Conservation (phyloP, 805 yeast genomes). For the Priceomyces fermenticarens region DNA sequence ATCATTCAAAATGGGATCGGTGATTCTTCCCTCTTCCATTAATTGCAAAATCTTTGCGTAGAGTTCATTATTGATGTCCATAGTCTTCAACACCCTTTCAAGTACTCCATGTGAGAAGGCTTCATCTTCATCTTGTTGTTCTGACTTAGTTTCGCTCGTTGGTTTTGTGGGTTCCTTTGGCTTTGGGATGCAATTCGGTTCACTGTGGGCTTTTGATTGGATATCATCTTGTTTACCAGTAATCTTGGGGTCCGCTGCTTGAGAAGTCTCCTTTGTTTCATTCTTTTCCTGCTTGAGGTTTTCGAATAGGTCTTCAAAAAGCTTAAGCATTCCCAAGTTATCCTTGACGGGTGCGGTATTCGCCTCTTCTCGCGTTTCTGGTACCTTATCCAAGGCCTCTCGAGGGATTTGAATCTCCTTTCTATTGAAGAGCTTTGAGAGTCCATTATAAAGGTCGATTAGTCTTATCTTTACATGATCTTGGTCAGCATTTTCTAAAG, state of each 20-base stretch:
- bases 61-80: slow-evolving; percentile 7
- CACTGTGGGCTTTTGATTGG: too few species aligned
- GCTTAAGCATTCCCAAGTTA: slow-evolving; percentile 2
- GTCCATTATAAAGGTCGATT: slow-evolving; percentile 2
- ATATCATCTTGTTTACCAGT: too few species aligned
- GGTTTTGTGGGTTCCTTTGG: background rate
- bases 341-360: background rate
- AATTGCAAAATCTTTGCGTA: slow-evolving; percentile 4
- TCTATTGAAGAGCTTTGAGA: slow-evolving; percentile 1
- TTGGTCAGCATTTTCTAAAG: slow-evolving; percentile 8
- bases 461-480: slow-evolving; percentile 9
- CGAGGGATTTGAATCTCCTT: background rate
- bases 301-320: slow-evolving; percentile 7
- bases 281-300: slow-evolving; percentile 4
- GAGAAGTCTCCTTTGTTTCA: background rate
- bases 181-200: background rate
- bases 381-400: background rate
- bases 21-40: background rate
- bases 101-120: background rate
- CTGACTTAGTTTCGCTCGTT: too few species aligned
- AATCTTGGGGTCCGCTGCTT: background rate
- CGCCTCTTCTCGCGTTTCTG: background rate
- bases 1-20: background rate
- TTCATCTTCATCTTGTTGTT: too few species aligned
- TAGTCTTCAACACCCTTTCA: slow-evolving; percentile 2